Conservation (phyloP, 2,329 filamentous ascomycete species). For the Plenodomus tracheiphilus region DNA sequence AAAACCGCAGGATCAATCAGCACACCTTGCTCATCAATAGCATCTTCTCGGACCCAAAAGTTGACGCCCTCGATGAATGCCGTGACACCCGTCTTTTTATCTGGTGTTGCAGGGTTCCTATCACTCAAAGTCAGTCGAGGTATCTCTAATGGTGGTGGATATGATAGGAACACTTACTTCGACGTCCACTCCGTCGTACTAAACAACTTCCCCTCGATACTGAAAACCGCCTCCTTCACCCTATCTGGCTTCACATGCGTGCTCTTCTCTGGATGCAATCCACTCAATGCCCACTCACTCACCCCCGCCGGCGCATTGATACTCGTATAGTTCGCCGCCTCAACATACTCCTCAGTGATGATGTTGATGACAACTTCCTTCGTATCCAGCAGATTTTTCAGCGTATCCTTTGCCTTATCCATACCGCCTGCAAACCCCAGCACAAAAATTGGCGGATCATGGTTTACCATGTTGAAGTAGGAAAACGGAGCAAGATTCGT, state of each 20-base stretch:
- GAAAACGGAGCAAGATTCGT: constrained; percentile 86
- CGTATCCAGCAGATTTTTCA: constrained; percentile 72
- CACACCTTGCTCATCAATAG: constrained; percentile 75
- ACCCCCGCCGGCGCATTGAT: constrained; percentile 77
- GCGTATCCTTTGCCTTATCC: constrained; percentile 72
- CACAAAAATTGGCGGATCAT: constrained; percentile 84
- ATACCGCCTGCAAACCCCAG: constrained; percentile 62
- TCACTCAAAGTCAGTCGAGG: not conserved
- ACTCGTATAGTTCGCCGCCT: constrained; percentile 81
- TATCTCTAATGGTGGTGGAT: no score
- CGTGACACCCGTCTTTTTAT: constrained; percentile 74
- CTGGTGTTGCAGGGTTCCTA: constrained; percentile 58
- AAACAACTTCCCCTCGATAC: constrained; percentile 78
- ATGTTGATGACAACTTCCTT: constrained; percentile 81
- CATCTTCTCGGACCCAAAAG: constrained; percentile 91
- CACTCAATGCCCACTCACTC: constrained; percentile 78
- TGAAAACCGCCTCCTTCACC: constrained; percentile 81
- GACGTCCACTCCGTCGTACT: constrained; percentile 78
- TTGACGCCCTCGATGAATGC: constrained; percentile 79
- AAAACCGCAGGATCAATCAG: constrained; percentile 74
- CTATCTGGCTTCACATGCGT: constrained; percentile 69
- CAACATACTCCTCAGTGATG: constrained; percentile 79
- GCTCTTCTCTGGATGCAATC: constrained; percentile 70
- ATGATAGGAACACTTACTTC: constrained; percentile 20
- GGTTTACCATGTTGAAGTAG: constrained; percentile 81